Evolutionary conservation across 2,329 filamentous ascomycete species (phyloP).

Genomic region (Aspergillus pseudotamarii): DNA sequence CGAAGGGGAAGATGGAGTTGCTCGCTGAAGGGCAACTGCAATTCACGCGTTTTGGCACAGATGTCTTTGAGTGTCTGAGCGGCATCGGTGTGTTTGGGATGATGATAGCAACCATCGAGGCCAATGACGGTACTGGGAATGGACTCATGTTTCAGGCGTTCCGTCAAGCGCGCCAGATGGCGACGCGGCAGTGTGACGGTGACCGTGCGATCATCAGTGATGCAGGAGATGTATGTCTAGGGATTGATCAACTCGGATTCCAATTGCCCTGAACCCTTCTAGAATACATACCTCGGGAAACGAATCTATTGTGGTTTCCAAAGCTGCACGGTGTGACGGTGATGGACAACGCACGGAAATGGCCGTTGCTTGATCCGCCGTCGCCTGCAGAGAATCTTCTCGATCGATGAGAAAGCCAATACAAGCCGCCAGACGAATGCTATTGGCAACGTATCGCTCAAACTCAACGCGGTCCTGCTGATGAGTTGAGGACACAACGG

Average conservation of each 20-base stretch:
- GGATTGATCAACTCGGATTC: too few species aligned
- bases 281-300: neutral
- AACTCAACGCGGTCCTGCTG: neutral
- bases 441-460: neutral
- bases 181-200: neutral
- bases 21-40: neutral
- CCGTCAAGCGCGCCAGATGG: neutral
- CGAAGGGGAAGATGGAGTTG: neutral
- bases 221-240: neutral
- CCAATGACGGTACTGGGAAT: neutral
- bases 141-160: neutral
- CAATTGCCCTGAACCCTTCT: neutral
- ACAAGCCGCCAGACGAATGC: neutral
- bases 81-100: neutral
- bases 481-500: too few species aligned
- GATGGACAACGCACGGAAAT: too few species aligned
- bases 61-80: neutral
- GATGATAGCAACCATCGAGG: neutral
- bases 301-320: neutral
- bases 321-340: too few species aligned
- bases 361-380: too few species aligned
- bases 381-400: neutral
- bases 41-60: neutral
- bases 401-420: neutral
- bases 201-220: neutral